A percentile compares a stretch with the other conserved stretches of the same genome.
These are phyloP conservation scores for Cicer chorassanicum DNA, from an alignment of 306 rosid genomes.

Conservation along the genomic window DNA sequence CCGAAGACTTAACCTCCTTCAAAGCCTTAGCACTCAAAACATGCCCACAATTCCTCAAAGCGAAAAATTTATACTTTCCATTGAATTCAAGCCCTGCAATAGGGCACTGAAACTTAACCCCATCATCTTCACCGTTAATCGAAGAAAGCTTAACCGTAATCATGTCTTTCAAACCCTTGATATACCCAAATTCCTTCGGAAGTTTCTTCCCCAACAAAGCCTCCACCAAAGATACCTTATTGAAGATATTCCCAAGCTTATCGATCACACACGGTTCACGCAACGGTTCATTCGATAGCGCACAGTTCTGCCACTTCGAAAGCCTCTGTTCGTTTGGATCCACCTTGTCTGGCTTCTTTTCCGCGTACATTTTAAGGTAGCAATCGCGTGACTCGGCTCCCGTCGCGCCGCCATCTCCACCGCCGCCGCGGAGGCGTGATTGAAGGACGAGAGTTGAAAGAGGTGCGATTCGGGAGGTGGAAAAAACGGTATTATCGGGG, in stretches of 20 bases:
- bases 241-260: constrained; percentile 79
- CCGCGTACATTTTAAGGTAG: constrained; percentile 91
- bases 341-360: constrained; percentile 86
- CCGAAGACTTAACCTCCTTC: constrained; percentile 76
- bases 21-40: constrained; percentile 86
- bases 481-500: constrained; percentile 52
- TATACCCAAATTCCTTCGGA: constrained; percentile 85
- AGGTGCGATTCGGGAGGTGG: constrained; percentile 49
- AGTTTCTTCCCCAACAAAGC: constrained; percentile 83
- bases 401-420: constrained; percentile 94
- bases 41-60: constrained; percentile 85
- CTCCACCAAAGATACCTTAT: constrained; percentile 80
- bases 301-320: constrained; percentile 84
- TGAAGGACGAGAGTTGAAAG: constrained; percentile 70
- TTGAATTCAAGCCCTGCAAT: constrained; percentile 81
- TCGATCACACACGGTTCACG: constrained; percentile 89
- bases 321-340: constrained; percentile 90
- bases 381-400: constrained; percentile 98
- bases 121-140: constrained; percentile 57
- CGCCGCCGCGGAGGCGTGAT: constrained; percentile 71
- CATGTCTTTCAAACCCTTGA: constrained; percentile 93
- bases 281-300: constrained; percentile 81
- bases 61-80: constrained; percentile 81
- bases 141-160: constrained; percentile 53
- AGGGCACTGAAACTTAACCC: constrained; percentile 75